Conservation (phyloP, 495 filamentous ascomycete genomes). For the Bacidia gigantensis region DNA sequence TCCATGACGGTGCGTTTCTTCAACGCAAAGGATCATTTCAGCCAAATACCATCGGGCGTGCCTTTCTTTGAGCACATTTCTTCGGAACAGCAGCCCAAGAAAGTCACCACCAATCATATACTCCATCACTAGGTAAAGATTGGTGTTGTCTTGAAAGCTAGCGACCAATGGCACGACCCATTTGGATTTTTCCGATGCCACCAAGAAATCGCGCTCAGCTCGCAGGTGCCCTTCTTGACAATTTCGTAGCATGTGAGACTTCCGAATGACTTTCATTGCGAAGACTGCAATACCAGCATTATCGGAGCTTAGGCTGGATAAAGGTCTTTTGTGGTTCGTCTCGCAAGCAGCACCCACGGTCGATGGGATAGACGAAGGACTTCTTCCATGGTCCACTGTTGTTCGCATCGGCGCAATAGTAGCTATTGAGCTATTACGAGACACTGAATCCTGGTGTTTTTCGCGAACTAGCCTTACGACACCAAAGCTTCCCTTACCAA, state of each 20-base stretch:
- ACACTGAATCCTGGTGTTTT: conserved; percentile 24
- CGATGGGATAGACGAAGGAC: no score
- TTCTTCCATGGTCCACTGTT: no score
- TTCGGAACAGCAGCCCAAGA: conserved; percentile 67
- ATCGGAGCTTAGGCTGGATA: conserved; percentile 21
- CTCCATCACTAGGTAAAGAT: conserved; percentile 90
- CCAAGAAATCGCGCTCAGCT: conserved; percentile 83
- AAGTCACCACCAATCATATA: conserved; percentile 97
- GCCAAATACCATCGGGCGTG: conserved; percentile 76
- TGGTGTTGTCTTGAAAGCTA: conserved; percentile 73
- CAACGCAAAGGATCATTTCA: conserved; percentile 90
- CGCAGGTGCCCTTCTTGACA: conserved; percentile 86
- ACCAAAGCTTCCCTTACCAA: conserved; percentile 94
- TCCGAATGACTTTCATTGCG: conserved; percentile 94
- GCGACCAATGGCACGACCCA: conserved; percentile 84
- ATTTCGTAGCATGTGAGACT: conserved; percentile 76
- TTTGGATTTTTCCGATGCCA: conserved; percentile 63
- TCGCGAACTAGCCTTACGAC: conserved; percentile 75
- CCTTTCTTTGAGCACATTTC: conserved; percentile 62
- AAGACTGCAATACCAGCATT: no score
- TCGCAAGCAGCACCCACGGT: neutral
- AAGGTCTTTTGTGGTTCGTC: conserved; percentile 16
- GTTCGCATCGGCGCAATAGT: no score
- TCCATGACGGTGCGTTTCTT: conserved; percentile 72
- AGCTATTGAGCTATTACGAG: no score